These are phyloP conservation scores for Aspergillus arachidicola DNA, from an alignment of 2,329 filamentous ascomycete species.

Conservation along the genomic window DNA sequence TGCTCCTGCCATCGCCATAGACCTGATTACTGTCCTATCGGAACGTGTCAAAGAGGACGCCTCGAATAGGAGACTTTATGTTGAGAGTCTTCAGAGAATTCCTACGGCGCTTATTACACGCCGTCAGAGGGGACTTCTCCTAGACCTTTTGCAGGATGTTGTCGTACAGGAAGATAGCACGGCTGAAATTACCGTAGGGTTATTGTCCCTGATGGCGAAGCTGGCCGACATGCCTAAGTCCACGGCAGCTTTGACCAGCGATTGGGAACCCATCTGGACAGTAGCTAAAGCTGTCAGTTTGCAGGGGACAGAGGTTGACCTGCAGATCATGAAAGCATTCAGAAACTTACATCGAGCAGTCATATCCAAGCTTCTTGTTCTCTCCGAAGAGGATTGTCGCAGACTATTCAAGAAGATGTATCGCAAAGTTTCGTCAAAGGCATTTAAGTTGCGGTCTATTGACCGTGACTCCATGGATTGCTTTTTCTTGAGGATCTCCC, in stretches of 20 bases:
- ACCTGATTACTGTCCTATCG: conserved; percentile 37
- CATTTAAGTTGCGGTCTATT: conserved; percentile 33
- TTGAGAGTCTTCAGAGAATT: conserved; percentile 41
- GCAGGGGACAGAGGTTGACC: conserved; percentile 33
- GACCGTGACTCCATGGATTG: conserved; percentile 40
- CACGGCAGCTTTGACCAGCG: conserved; percentile 36
- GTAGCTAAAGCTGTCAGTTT: conserved; percentile 38
- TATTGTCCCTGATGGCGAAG: conserved; percentile 44
- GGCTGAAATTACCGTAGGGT: conserved; percentile 32
- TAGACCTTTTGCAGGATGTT: conserved; percentile 39
- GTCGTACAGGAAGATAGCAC: conserved; percentile 31
- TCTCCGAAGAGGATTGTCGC: conserved; percentile 37
- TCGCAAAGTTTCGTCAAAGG: conserved; percentile 31
- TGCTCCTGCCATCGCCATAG: conserved; percentile 35
- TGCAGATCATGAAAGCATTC: conserved; percentile 41
- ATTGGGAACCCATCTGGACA: conserved; percentile 40
- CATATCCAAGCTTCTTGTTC: conserved; percentile 36
- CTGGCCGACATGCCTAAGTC: conserved; percentile 44
- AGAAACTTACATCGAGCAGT: conserved; percentile 39
- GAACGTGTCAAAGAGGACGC: conserved; percentile 34
- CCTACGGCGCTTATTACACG: conserved; percentile 40
- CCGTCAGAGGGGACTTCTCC: conserved; percentile 36
- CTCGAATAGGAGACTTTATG: conserved; percentile 30
- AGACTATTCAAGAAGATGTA: conserved; percentile 40
- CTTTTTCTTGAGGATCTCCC: conserved; percentile 38